Percentiles rank a stretch among this genome's conserved stretches.
phyloP scores from a whole-genome alignment of 495 filamentous ascomycete genomes.

The Oidiodendron maius region DNA sequence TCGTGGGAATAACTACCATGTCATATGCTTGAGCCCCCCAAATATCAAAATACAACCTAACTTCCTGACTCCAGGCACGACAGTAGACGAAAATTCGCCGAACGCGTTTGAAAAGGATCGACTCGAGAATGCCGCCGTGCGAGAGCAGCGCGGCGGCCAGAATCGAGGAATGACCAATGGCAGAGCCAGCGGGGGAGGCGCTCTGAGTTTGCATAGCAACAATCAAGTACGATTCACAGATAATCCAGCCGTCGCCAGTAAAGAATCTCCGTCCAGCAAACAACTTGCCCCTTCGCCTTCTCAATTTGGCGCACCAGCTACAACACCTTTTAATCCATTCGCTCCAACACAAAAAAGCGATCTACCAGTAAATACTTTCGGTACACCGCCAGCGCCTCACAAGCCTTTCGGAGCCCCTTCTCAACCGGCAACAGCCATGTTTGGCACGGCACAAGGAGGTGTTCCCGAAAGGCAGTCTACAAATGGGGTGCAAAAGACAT shows the following conservation, averaged over 20 bases:
- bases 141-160: conserved; percentile 14
- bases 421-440: conserved; percentile 3
- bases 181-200: conserved; percentile 12
- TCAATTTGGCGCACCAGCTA: conserved; percentile 7
- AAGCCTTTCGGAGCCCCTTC: conserved; percentile 10
- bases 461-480: not conserved
- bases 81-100: not conserved
- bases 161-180: conserved; percentile 10
- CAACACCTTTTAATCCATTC: conserved; percentile 8
- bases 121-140: conserved; percentile 23
- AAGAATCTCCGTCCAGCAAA: conserved; percentile 1
- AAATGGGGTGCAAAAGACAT: not conserved
- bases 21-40: conserved; percentile 4
- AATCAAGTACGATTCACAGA: conserved; percentile 15
- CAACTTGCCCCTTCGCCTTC: conserved; percentile 16
- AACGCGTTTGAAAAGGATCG: conserved; percentile 20
- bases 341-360: not conserved
- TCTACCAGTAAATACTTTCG: conserved; percentile 4
- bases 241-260: not conserved
- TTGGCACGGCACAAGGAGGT: not conserved
- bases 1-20: conserved; percentile 2
- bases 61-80: conserved; percentile 3
- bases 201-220: conserved; percentile 1
- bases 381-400: not conserved
- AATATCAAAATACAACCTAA: conserved; percentile 14